Conservation (phyloP, 352 stramenopile species). For the Phytophthora megakarya region DNA sequence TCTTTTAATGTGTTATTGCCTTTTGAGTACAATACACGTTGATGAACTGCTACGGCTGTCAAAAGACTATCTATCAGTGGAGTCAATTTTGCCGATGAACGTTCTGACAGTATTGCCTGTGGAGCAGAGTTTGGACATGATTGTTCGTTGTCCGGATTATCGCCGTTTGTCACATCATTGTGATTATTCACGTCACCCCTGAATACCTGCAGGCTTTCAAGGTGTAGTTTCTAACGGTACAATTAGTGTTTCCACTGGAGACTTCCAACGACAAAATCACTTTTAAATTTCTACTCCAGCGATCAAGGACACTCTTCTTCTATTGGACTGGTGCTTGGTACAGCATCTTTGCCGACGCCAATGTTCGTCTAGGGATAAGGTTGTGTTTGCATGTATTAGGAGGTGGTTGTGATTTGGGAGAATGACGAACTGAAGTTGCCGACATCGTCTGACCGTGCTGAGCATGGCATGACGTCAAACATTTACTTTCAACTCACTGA, state of each 20-base stretch:
- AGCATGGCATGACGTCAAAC: slow-evolving; percentile 36
- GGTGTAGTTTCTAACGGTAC: too few species aligned
- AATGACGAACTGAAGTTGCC: slow-evolving; percentile 39
- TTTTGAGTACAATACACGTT: too few species aligned
- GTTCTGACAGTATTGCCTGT: neutral
- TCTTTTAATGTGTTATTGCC: too few species aligned
- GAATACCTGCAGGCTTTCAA: too few species aligned
- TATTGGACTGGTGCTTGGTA: neutral
- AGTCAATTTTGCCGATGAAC: neutral
- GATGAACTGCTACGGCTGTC: too few species aligned
- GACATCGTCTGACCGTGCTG: slow-evolving; percentile 47
- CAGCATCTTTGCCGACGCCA: too few species aligned
- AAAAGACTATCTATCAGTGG: too few species aligned
- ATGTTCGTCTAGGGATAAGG: too few species aligned
- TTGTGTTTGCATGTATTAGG: too few species aligned
- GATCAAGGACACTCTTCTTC: too few species aligned
- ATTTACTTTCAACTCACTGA: slow-evolving; percentile 24
- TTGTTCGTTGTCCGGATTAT: neutral
- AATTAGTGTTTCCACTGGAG: too few species aligned
- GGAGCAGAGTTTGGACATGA: slow-evolving; percentile 5
- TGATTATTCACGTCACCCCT: neutral
- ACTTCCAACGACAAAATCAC: neutral
- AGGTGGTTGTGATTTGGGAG: slow-evolving; percentile 21
- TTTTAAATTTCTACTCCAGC: neutral
- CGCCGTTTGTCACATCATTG: neutral